A percentile compares a stretch with the other conserved stretches of the same genome.
Evolutionary conservation across 306 rosid species (phyloP).

Genomic region (Casuarina cunninghamiana): DNA sequence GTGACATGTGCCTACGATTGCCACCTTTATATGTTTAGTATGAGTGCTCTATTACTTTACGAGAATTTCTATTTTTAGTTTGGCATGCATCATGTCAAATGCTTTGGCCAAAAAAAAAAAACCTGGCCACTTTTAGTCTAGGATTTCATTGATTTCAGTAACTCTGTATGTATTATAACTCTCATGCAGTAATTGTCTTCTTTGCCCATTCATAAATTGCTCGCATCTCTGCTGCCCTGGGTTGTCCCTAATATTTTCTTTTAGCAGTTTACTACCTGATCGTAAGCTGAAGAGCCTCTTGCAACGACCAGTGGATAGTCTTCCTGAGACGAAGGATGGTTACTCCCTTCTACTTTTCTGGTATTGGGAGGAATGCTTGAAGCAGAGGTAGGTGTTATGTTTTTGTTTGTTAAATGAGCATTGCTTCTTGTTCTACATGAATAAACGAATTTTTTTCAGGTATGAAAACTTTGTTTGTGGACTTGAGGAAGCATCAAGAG

Average conservation of each 20-base stretch:
- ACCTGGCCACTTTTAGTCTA: background rate
- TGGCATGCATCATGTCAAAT: background rate
- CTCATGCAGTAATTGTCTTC: background rate
- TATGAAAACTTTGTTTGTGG: constrained; percentile 84
- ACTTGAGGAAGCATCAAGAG: constrained; percentile 97
- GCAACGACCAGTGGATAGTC: constrained; percentile 60
- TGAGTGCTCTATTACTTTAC: background rate
- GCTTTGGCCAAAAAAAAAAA: background rate
- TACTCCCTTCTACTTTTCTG: constrained; percentile 85
- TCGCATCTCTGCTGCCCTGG: constrained; percentile 8
- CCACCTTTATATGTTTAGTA: background rate
- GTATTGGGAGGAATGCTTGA: constrained; percentile 97
- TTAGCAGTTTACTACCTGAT: constrained; percentile 82
- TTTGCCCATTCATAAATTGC: constrained; percentile 9
- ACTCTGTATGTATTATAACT: background rate
- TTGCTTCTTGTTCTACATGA: constrained; percentile 16
- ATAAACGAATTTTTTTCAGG: constrained; percentile 37
- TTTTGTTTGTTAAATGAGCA: background rate
- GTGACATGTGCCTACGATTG: background rate
- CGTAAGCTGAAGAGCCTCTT: constrained; percentile 80
- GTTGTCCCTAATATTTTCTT: constrained; percentile 13
- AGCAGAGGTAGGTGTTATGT: constrained; percentile 64
- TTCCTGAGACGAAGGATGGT: constrained; percentile 90
- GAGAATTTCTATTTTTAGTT: background rate
- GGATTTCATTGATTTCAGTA: background rate